These are phyloP conservation scores for Prunus mume DNA, from an alignment of 306 rosid genomes.

Conservation along the genomic window DNA sequence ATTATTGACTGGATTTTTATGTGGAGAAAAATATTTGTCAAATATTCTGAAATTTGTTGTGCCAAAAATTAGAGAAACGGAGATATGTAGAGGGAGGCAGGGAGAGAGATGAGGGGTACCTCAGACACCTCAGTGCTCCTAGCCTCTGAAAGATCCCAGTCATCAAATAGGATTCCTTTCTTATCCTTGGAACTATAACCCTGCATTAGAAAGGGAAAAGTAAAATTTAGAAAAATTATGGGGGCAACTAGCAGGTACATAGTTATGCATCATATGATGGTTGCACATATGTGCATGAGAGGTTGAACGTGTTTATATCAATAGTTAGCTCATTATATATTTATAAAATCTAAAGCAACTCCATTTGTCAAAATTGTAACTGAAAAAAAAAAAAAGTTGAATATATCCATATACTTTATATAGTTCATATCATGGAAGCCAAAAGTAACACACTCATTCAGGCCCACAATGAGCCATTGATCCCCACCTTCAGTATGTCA, in stretches of 20 bases:
- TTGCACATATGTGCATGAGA: background rate
- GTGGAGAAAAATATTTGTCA: background rate
- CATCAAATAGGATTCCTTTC: constrained; percentile 70
- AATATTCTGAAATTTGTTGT: background rate
- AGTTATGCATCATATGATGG: background rate
- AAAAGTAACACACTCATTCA: constrained; percentile 3
- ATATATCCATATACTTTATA: background rate
- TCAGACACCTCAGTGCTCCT: constrained; percentile 70
- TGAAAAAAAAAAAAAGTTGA: background rate
- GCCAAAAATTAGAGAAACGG: background rate
- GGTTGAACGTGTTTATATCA: background rate
- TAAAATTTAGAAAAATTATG: background rate
- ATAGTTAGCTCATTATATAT: background rate
- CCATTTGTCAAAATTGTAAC: background rate
- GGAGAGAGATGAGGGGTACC: constrained; percentile 39
- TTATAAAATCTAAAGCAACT: background rate
- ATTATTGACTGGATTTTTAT: background rate
- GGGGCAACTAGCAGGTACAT: background rate
- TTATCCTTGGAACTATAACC: constrained; percentile 89
- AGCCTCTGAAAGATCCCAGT: constrained; percentile 94
- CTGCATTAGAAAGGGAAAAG: constrained; percentile 41
- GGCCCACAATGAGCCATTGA: constrained; percentile 12
- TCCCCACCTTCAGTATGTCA: constrained; percentile 83
- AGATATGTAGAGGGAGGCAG: background rate
- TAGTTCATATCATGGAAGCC: constrained; percentile 8